Evolutionary conservation across 2,329 filamentous ascomycete genomes (phyloP), one percentile per base, ranked within the genome.

Genomic region (Blastomyces emzantsi): DNA sequence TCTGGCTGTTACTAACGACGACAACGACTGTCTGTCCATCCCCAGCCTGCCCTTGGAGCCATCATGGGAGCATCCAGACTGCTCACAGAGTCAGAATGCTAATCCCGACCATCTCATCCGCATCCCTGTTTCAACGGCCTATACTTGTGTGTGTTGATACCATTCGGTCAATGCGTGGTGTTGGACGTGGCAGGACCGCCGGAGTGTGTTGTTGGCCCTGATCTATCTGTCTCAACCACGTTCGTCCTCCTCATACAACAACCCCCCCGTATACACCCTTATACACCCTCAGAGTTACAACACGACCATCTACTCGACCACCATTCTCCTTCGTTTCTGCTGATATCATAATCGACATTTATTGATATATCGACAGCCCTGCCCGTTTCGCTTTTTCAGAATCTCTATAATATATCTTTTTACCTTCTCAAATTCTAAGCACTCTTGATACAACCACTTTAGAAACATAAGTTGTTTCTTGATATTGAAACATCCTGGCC

Each of bases 161-260:
- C 36, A 61, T 61, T 61, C 25, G 60, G 60, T 61, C 58, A 41
- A 28, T 52, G 60, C 60, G 60, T 39, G 60, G 60, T 54, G 60
- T 61, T 61, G 49, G 60, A 52, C 52, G 43, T 49, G 55, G 55
- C 45, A 67, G 59, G 63, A 57, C 62, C 59, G 52, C 62, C 59
- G 52, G 62, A 56, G 63, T 56, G 62, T 56, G 61, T 60, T 62
- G 65, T 60, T 62, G 64, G 60, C 61, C 60, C 64, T 62, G 64
- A 62, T 64, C 61, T 39, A 28, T 13, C 22, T 22, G 49, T 64
- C 62, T 60, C 47, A 39, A 59, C 57, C 57, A 60, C 57, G 17
- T 60, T 33, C 43, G 49, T 19, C 19, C 39, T 22, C 36, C 11
- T 33, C n/a, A 47, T 36, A 51, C 52, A 36, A n/a, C n/a, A n/a